A percentile compares a stretch with the other conserved stretches of the same genome.
phyloP scores from a whole-genome alignment of 306 rosid genomes.

The Quercus robur region DNA sequence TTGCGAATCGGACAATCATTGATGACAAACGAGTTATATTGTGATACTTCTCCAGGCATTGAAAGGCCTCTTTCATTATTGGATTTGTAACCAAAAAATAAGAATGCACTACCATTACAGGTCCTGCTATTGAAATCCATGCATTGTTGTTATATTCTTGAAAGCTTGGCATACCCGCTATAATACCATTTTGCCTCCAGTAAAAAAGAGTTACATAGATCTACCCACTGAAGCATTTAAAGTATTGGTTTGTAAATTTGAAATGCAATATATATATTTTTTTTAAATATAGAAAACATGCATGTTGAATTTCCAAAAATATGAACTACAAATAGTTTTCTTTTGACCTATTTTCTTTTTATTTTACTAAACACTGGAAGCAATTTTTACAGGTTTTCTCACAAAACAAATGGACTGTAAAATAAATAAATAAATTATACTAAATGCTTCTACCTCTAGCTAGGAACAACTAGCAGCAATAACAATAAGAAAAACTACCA shows the following conservation, averaged over 20 bases:
- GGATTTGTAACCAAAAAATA: constrained; percentile 6
- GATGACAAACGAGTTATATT: neutral
- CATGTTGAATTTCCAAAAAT: neutral
- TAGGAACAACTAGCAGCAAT: neutral
- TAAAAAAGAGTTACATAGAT: constrained; percentile 18
- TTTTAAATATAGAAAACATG: neutral
- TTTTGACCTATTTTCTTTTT: too few relatives aligned
- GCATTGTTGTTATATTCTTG: constrained; percentile 27
- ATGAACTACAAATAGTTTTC: neutral
- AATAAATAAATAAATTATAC: too few relatives aligned
- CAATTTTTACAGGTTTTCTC: neutral
- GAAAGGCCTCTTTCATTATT: neutral
- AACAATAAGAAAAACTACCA: neutral
- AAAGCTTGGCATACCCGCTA: constrained; percentile 14
- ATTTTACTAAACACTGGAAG: too few relatives aligned
- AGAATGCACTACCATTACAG: neutral
- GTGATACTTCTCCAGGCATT: neutral
- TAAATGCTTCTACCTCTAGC: neutral
- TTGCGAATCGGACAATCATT: constrained; percentile 12
- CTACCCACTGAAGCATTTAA: constrained; percentile 23
- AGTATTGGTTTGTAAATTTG: neutral
- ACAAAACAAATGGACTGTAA: too few relatives aligned
- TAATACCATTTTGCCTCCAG: constrained; percentile 27
- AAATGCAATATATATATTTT: too few relatives aligned
- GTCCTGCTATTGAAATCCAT: constrained; percentile 16